Percentiles rank a stretch among this genome's conserved stretches.
Evolutionary conservation across 805 yeast species (phyloP).

Genomic region (Candida qinlingensis): DNA sequence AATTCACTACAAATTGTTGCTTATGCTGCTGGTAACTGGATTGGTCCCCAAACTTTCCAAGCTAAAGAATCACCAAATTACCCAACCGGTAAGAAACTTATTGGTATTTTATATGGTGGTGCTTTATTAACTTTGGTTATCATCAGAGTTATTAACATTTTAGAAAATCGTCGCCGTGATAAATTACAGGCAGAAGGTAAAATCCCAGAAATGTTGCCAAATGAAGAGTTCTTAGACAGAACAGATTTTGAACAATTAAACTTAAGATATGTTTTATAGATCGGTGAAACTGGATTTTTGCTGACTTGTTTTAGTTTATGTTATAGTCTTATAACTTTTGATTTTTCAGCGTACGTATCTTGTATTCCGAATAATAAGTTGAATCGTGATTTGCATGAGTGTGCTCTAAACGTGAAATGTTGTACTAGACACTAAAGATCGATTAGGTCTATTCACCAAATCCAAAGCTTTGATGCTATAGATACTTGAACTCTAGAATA

Average conservation of each 20-base stretch:
- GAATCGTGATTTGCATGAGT: too few relatives aligned
- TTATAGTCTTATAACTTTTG: too few relatives aligned
- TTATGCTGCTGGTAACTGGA: constrained; percentile 49
- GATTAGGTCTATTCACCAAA: too few relatives aligned
- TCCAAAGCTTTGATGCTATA: too few relatives aligned
- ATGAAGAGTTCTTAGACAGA: constrained; percentile 35
- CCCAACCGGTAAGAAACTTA: constrained; percentile 35
- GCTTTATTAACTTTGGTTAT: constrained; percentile 25
- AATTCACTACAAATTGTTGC: constrained; percentile 42
- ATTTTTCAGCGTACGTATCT: too few relatives aligned
- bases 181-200: neutral
- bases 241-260: constrained; percentile 40
- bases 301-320: too few relatives aligned
- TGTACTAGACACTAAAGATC: too few relatives aligned
- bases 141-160: constrained; percentile 22
- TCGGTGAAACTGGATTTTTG: too few relatives aligned
- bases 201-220: constrained; percentile 15
- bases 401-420: too few relatives aligned
- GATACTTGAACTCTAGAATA: too few relatives aligned
- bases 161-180: constrained; percentile 35
- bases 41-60: constrained; percentile 50
- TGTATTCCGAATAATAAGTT: too few relatives aligned
- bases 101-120: constrained; percentile 25
- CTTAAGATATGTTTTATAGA: constrained; percentile 31
- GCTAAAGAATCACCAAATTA: constrained; percentile 40